A percentile compares a stretch with the other conserved stretches of the same genome.
These are phyloP conservation scores for Naegleria lovaniensis DNA, from an alignment of 208 protist genomes.

Conservation along the genomic window DNA sequence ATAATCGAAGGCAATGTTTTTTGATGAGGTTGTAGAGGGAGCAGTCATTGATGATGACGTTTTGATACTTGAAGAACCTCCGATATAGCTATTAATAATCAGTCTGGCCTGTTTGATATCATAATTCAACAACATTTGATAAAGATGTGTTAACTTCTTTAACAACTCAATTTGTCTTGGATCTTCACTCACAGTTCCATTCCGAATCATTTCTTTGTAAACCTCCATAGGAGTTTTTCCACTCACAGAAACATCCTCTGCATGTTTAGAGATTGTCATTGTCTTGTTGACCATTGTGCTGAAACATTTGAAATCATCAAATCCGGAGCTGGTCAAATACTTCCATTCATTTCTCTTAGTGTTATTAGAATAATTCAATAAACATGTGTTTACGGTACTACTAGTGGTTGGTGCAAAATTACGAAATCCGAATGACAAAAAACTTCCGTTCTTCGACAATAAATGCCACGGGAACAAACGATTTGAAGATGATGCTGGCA, in stretches of 20 bases:
- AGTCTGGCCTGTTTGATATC: not conserved
- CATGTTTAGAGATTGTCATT: not conserved
- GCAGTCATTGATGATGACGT: too few species aligned
- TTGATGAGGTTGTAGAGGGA: not conserved
- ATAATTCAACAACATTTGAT: not conserved
- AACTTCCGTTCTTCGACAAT: too few species aligned
- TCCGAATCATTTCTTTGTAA: not conserved
- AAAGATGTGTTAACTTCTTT: not conserved
- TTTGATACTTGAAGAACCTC: not conserved
- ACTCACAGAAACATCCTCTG: not conserved
- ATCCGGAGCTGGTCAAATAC: too few species aligned
- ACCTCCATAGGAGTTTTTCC: not conserved
- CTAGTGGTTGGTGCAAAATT: too few species aligned
- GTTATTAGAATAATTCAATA: too few species aligned
- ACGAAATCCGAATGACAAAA: too few species aligned
- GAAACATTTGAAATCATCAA: too few species aligned
- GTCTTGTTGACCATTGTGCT: too few species aligned
- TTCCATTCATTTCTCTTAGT: too few species aligned
- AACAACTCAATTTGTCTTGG: not conserved
- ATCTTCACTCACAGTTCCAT: not conserved
- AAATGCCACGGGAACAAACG: too few species aligned
- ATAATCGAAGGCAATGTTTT: not conserved
- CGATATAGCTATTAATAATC: not conserved
- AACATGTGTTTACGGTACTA: too few species aligned
- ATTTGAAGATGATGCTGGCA: too few species aligned